These are phyloP conservation scores for Megacollybia marginata DNA, from an alignment of 768 basidiomycete species.

Conservation along the genomic window DNA sequence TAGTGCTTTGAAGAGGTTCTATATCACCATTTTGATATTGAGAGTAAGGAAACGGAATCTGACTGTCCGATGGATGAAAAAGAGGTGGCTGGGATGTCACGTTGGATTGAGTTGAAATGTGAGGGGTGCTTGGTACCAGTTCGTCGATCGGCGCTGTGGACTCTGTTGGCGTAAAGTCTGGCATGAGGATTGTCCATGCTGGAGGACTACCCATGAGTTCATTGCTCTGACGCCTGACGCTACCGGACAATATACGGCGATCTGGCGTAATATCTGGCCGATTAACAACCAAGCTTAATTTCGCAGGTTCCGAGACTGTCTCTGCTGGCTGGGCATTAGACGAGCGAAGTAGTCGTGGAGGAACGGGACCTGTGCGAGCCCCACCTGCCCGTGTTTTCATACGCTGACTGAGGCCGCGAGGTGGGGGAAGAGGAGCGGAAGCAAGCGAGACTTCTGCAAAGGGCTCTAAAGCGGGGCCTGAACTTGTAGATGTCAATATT, in stretches of 20 bases:
- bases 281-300: too few species aligned
- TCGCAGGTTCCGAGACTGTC: neutral
- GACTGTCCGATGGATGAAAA: slow-evolving; percentile 48
- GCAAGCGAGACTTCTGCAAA: neutral
- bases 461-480: neutral
- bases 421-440: slow-evolving; percentile 4
- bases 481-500: too few species aligned
- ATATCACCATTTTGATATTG: slow-evolving; percentile 24
- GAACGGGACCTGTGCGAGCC: neutral
- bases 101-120: neutral
- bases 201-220: neutral
- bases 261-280: too few species aligned
- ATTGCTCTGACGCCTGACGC: neutral
- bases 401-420: neutral
- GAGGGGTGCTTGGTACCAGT: neutral
- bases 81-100: slow-evolving; percentile 21
- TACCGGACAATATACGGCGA: neutral
- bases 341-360: neutral
- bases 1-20: neutral
- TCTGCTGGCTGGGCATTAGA: neutral
- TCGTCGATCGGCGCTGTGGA: neutral
- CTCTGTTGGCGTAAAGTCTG: neutral
- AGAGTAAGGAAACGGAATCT: slow-evolving; percentile 47
- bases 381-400: neutral
- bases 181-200: neutral